Evolutionary conservation across 768 basidiomycete species (phyloP).

Genomic region (Steccherinum ochraceum): DNA sequence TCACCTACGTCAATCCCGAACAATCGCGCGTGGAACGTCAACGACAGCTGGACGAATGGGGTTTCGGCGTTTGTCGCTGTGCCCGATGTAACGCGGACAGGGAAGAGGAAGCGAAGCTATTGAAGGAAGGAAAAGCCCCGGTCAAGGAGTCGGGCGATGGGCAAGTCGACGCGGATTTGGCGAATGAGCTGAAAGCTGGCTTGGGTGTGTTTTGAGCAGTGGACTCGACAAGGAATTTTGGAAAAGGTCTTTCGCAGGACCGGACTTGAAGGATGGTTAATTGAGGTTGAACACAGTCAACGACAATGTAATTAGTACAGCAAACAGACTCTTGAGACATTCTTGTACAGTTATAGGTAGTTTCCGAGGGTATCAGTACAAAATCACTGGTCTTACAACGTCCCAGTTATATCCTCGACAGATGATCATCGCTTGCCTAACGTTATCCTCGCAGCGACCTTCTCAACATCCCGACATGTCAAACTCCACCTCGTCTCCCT

Average conservation of each 20-base stretch:
- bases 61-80: conserved; percentile 68
- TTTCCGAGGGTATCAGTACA: no score
- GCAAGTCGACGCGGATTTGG: conserved; percentile 38
- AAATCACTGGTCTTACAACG: no score
- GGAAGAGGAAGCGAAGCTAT: conserved; percentile 19
- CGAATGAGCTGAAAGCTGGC: conserved; percentile 56
- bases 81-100: conserved; percentile 58
- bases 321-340: no score
- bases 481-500: conserved; percentile 70
- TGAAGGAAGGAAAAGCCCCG: conserved; percentile 1
- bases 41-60: conserved; percentile 59
- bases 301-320: no score
- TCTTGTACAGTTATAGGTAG: no score
- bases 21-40: conserved; percentile 38
- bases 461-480: conserved; percentile 79
- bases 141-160: conserved; percentile 3
- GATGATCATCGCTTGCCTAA: no score
- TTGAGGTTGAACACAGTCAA: no score
- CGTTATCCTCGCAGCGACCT: conserved; percentile 46
- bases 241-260: no score
- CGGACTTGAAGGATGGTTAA: no score
- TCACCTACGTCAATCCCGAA: conserved; percentile 77
- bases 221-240: neutral
- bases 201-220: conserved; percentile 40
- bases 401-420: no score